Evolutionary conservation across 1,139 yeast genomes (phyloP).

Genomic region (Geotrichum candidum): DNA sequence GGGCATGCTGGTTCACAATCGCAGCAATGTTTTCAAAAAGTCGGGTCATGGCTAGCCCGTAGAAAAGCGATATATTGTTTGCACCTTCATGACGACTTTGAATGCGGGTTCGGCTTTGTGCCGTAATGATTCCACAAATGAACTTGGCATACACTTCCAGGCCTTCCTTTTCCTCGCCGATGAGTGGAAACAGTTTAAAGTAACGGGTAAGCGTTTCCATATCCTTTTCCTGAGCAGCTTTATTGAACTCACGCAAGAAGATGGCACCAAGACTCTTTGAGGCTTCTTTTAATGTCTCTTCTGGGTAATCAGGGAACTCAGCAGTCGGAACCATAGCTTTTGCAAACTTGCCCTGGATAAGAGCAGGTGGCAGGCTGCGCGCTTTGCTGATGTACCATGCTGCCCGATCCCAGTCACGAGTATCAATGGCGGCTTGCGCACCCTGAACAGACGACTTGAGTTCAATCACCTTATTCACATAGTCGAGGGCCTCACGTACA

Average conservation of each 20-base stretch:
- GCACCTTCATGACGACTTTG: constrained; percentile 31
- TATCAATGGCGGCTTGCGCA: constrained; percentile 62
- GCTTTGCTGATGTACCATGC: constrained; percentile 58
- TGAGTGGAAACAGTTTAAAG: constrained; percentile 82
- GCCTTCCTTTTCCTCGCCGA: constrained; percentile 68
- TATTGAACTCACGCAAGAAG: constrained; percentile 58
- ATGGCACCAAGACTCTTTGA: constrained; percentile 49
- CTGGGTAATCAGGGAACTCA: constrained; percentile 81
- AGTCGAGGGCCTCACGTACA: constrained; percentile 58
- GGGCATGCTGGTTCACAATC: constrained; percentile 81
- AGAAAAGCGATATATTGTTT: constrained; percentile 36
- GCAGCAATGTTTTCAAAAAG: constrained; percentile 80
- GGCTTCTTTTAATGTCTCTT: constrained; percentile 52
- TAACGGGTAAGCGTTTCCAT: constrained; percentile 67
- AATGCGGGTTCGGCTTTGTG: constrained; percentile 63
- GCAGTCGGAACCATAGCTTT: constrained; percentile 82
- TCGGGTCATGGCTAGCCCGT: constrained; percentile 65
- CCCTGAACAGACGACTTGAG: constrained; percentile 61
- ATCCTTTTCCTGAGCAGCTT: constrained; percentile 62
- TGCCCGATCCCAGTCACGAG: constrained; percentile 64
- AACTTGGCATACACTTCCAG: constrained; percentile 75
- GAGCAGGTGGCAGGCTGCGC: constrained; percentile 46
- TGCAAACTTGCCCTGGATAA: constrained; percentile 66
- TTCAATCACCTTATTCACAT: constrained; percentile 58
- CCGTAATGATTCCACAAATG: constrained; percentile 77